These are phyloP conservation scores for Brassica hybrid DNA, from an alignment of 441 rosid genomes.

Conservation along the genomic window DNA sequence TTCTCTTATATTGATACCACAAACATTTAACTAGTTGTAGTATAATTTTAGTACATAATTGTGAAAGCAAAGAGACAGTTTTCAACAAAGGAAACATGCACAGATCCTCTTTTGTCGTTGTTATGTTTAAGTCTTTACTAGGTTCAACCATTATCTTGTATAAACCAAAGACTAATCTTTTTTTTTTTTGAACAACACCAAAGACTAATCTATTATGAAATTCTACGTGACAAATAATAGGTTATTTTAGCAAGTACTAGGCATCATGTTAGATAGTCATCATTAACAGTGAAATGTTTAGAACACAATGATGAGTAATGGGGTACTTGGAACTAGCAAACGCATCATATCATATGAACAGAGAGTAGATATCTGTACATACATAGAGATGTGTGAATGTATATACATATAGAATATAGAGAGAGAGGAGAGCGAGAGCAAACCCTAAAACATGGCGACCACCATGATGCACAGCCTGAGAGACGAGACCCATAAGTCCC, in stretches of 20 bases:
- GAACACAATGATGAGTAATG: slow-evolving; percentile 38
- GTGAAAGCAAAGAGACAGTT: slow-evolving; percentile 32
- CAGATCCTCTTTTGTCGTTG: slow-evolving; percentile 39
- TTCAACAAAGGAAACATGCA: slow-evolving; percentile 37
- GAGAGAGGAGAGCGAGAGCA: slow-evolving; percentile 43
- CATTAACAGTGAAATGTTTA: slow-evolving; percentile 32
- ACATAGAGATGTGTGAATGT: slow-evolving; percentile 4
- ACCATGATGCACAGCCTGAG: slow-evolving; percentile 98
- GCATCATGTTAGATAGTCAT: slow-evolving; percentile 27
- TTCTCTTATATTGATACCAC: slow-evolving; percentile 25
- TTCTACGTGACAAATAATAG: background rate
- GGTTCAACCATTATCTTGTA: slow-evolving; percentile 1
- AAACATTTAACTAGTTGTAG: slow-evolving; percentile 37
- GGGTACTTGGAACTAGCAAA: slow-evolving; percentile 34
- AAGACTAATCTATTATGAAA: slow-evolving; percentile 1
- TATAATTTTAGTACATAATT: background rate
- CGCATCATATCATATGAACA: slow-evolving; percentile 29
- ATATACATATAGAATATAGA: background rate
- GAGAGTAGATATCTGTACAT: slow-evolving; percentile 8
- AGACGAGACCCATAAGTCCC: slow-evolving; percentile 98
- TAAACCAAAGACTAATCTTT: slow-evolving; percentile 16
- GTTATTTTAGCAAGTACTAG: slow-evolving; percentile 15
- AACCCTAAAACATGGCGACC: slow-evolving; percentile 99
- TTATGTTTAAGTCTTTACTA: slow-evolving; percentile 30
- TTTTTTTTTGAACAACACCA: too few relatives aligned